Evolutionary conservation across 768 basidiomycete genomes (phyloP).

Genomic region (Leccinum pellstonianum): DNA sequence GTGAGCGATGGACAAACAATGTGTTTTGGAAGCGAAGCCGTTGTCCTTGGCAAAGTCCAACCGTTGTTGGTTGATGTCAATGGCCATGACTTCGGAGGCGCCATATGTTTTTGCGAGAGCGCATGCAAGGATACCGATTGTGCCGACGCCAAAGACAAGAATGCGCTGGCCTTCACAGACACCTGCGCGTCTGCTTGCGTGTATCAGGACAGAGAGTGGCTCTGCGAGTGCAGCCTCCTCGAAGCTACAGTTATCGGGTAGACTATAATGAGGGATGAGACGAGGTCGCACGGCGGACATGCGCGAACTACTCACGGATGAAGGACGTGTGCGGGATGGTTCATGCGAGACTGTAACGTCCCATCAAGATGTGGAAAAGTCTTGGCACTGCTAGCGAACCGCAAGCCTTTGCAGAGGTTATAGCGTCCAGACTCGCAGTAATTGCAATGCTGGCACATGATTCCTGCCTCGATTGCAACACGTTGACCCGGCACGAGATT

Average conservation of each 20-base stretch:
- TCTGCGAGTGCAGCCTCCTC: conserved; percentile 89
- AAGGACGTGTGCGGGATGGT: conserved; percentile 82
- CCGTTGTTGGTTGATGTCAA: conserved; percentile 84
- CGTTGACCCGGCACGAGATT: conserved; percentile 73
- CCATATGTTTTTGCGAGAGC: conserved; percentile 73
- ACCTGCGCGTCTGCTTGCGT: conserved; percentile 49
- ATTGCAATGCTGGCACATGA: conserved; percentile 76
- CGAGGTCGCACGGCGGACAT: background rate
- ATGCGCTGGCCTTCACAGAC: conserved; percentile 59
- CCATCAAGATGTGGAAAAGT: conserved; percentile 93
- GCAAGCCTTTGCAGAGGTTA: conserved; percentile 89
- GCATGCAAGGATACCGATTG: conserved; percentile 90
- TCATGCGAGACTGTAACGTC: conserved; percentile 83
- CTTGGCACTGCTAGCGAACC: conserved; percentile 88
- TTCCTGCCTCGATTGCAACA: conserved; percentile 92
- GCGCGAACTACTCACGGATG: conserved; percentile 66
- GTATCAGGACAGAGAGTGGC: conserved; percentile 88
- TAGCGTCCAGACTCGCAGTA: conserved; percentile 78
- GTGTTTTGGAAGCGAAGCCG: conserved; percentile 76
- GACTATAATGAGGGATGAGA: conserved; percentile 39
- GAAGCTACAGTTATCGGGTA: conserved; percentile 74
- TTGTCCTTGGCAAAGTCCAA: conserved; percentile 73
- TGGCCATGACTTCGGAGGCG: conserved; percentile 67
- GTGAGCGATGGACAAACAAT: conserved; percentile 54
- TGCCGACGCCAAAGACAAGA: conserved; percentile 89